phyloP scores from a whole-genome alignment of 2,329 filamentous ascomycete species.

The Phialemoniopsis sp. region DNA sequence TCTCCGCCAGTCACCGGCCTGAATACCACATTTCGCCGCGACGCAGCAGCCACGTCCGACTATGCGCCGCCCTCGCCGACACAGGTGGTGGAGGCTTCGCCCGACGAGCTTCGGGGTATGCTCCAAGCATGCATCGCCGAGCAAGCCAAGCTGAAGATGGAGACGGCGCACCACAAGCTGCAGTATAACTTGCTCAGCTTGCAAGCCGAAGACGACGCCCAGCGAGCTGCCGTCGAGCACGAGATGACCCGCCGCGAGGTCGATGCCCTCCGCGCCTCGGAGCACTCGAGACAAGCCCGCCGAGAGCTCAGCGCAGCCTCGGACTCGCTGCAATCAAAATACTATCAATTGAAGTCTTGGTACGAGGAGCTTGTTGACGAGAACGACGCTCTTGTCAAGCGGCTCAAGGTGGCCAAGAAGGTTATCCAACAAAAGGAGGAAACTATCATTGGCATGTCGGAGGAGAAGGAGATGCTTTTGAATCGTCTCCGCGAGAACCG shows the following conservation, averaged over 20 bases:
- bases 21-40: constrained; percentile 21
- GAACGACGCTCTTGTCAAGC: constrained; percentile 58
- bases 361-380: constrained; percentile 65
- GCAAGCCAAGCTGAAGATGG: constrained; percentile 65
- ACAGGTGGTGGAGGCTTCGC: constrained; percentile 47
- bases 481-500: constrained; percentile 86
- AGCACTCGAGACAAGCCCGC: constrained; percentile 61
- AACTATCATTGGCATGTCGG: constrained; percentile 63
- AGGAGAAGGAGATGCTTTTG: constrained; percentile 74
- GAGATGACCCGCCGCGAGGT: constrained; percentile 88
- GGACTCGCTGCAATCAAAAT: constrained; percentile 50
- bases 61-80: constrained; percentile 42
- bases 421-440: constrained; percentile 75
- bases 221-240: constrained; percentile 85
- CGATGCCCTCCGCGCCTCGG: constrained; percentile 72
- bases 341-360: constrained; percentile 59
- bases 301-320: constrained; percentile 47
- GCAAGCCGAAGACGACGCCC: constrained; percentile 79
- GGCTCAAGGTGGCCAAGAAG: constrained; percentile 70
- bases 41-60: constrained; percentile 24
- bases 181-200: constrained; percentile 82
- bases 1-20: constrained; percentile 49
- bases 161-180: constrained; percentile 84
- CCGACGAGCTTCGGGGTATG: constrained; percentile 54
- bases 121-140: constrained; percentile 50